Base-by-base conservation (phyloP, 176 grass and related monocot genomes). In the Hsuehochloa calcarea region DNA sequence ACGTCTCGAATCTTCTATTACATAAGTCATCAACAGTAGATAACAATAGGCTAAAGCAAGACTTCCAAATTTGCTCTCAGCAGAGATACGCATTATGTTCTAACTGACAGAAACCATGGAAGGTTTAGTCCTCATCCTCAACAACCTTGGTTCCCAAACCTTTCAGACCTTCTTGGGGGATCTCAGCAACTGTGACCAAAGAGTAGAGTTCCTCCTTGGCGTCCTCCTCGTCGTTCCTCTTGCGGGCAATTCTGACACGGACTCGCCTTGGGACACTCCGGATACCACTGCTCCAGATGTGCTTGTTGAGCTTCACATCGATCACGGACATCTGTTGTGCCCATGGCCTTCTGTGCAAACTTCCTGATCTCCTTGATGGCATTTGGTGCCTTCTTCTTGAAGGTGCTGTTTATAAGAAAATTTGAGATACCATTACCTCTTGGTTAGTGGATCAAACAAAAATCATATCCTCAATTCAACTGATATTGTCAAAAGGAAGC, bases 301-400 rank as follows among this genome's bases (percentile, higher is more conserved):
- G 93, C 81, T 98, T 98, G 91, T 98, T 98, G 29, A 98, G 93
- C 65, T 98, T 98, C 72, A 98, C 96, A 49, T 98, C 96, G 0
- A 95, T 50, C n/a, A 43, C 91, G 74, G 15, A 98, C 84, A 60
- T 98, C 96, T 2, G 89, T 92, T 3, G 91, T 98, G 22, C 96
- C 91, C 96, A 95, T 98, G 23, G 93, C 72, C 80, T 98, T 95
- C 87, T 95, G 89, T 1, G 91, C 91, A 17, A 98, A 98, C 83
- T 95, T 98, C 68, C 87, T 86, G 72, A 95, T 98, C 77, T 95
- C 96, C 85, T 95, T 95, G 44, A 98, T 92, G 25, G 93, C 91
- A 23, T 92, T 98, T 5, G 96, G 96, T 1, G 96, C 96, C 80
- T 91, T 98, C 91, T 98, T 98, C 88, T 98, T 95, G 70, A 98